Base-by-base conservation (phyloP, 352 stramenopile genomes). In the Lagenidium sp. region DNA sequence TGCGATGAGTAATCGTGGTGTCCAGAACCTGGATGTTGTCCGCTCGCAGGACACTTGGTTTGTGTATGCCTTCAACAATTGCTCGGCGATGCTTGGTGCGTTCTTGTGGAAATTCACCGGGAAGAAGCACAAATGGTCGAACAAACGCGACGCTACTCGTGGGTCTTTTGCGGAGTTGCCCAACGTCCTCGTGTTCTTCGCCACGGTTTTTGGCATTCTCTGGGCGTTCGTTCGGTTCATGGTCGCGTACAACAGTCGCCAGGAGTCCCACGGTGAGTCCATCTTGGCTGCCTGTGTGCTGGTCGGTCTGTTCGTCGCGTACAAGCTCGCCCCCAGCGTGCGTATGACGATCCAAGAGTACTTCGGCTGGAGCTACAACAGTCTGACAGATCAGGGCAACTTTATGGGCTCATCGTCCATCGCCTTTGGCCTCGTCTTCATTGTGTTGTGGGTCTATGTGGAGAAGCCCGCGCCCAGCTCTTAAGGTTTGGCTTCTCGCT, bases 301-400 rank as follows among this genome's bases (percentile, higher is more conserved):
- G 20, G 81, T 92, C 67, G 79, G 76, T 10, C 50, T 86, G 18
- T 89, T 79, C 57, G 82, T 88, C 36, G 63, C 69, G 10, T 77
- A 75, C 56, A 87, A 88, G 50, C 55, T 92, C 23, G 77, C 66
- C 16, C 76, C 79, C 7, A 86, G 60, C 42, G 79, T 92, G 41
- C 79, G 76, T 22, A 92, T 92, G 79, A 89, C 63, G 47, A 82
- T 85, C 48, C 79, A 92, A 53, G 75, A 87, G 44, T 92, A 92
- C 59, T 92, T 92, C 53, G 79, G 79, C 44, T 92, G 79, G 79
- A 89, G 76, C 52, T 87, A 92, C 72, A 68, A 84, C 53, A 92
- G 79, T 64, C 53, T 92, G 44, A 88, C 82, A 63, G 79, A 92
- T 58, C 73, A 92, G 52, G 79, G 79, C 36, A 92, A 92, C 70